Percentiles rank a stretch among this genome's conserved stretches.
phyloP scores from a whole-genome alignment of 208 protist genomes.

The Balamuthia mandrillaris region DNA sequence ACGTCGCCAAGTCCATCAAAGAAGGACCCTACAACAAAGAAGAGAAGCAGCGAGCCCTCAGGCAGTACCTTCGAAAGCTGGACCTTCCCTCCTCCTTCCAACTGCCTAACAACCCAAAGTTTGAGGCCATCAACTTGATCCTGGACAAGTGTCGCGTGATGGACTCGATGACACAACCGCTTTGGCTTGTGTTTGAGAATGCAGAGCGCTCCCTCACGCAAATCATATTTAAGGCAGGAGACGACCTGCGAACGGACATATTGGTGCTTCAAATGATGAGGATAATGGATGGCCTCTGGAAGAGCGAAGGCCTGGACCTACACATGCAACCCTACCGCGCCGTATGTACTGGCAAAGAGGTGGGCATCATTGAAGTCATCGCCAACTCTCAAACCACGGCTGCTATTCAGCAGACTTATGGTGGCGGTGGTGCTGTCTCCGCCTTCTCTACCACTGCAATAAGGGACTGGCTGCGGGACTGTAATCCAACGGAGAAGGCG shows the following conservation, averaged over 20 bases:
- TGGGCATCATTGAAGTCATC: slow-evolving; percentile 88
- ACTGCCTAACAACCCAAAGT: slow-evolving; percentile 48
- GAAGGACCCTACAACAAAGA: not conserved
- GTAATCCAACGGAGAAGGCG: slow-evolving; percentile 38
- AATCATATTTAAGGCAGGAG: slow-evolving; percentile 74
- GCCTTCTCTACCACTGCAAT: slow-evolving; percentile 50
- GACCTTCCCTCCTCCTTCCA: not conserved
- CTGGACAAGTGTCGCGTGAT: slow-evolving; percentile 57
- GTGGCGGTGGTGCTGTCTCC: not conserved
- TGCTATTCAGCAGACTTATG: slow-evolving; percentile 64
- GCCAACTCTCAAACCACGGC: slow-evolving; percentile 81
- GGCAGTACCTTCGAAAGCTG: too few species aligned
- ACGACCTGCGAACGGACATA: slow-evolving; percentile 90
- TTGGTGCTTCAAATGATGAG: slow-evolving; percentile 86
- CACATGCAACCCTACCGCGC: slow-evolving; percentile 76
- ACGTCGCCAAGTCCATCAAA: not conserved
- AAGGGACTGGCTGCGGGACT: slow-evolving; percentile 41
- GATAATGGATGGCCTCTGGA: slow-evolving; percentile 83
- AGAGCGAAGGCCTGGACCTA: slow-evolving; percentile 78
- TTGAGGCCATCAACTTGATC: slow-evolving; percentile 54
- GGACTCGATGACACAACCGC: slow-evolving; percentile 61
- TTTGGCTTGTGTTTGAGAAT: slow-evolving; percentile 73
- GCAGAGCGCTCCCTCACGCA: slow-evolving; percentile 42
- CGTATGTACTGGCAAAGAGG: slow-evolving; percentile 65
- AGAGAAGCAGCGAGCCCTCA: not conserved